Conservation (phyloP, 345 rosid genomes). For the Limnanthes douglasii region DNA sequence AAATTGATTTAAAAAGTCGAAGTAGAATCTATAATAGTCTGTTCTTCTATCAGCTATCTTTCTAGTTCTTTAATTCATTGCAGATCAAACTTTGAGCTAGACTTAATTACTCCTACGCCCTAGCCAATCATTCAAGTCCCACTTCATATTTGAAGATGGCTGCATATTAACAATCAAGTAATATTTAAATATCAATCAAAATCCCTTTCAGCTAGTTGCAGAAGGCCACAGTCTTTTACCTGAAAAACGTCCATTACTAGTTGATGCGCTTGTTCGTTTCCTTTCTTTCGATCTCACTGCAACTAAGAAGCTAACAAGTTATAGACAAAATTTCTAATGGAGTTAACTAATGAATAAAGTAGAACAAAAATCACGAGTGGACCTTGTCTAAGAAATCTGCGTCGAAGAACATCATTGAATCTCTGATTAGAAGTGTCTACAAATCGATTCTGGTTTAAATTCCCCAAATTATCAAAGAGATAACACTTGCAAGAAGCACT, state of each 20-base stretch:
- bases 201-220: too few species aligned
- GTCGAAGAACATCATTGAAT: slow-evolving; percentile 50
- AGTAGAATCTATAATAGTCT: too few species aligned
- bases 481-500: slow-evolving; percentile 71
- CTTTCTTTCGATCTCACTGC: slow-evolving; percentile 42
- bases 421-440: slow-evolving; percentile 30
- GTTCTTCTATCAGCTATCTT: too few species aligned
- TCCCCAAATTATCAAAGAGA: slow-evolving; percentile 76
- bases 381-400: slow-evolving; percentile 84
- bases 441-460: slow-evolving; percentile 16
- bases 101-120: too few species aligned
- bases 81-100: too few species aligned
- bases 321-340: not conserved
- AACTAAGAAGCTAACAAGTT: slow-evolving; percentile 5
- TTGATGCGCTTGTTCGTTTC: slow-evolving; percentile 19
- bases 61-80: too few species aligned
- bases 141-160: too few species aligned
- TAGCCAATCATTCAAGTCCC: too few species aligned
- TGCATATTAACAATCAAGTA: too few species aligned
- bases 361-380: not conserved
- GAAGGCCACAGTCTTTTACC: slow-evolving; percentile 14
- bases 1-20: too few species aligned
- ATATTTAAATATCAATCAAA: too few species aligned
- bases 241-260: slow-evolving; percentile 18
- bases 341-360: not conserved